A percentile compares a stretch with the other conserved stretches of the same genome.
phyloP scores from a whole-genome alignment of 306 rosid species.

The Fragaria ananassa region DNA sequence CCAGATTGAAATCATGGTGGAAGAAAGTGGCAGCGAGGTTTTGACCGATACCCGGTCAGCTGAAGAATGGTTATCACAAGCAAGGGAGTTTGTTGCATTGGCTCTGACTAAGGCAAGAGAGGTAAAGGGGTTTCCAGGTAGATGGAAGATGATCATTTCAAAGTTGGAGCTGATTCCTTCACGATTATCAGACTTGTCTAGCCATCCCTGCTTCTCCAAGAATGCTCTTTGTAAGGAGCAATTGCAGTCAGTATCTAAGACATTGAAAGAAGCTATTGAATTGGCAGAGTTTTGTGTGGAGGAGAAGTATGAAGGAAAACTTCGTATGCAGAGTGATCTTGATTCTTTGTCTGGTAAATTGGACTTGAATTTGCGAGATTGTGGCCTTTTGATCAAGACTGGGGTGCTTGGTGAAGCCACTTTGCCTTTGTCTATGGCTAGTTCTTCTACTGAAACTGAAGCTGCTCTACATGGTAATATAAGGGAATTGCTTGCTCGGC shows the following conservation, averaged over 20 bases:
- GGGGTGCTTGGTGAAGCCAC: conserved; percentile 91
- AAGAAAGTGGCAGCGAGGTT: conserved; percentile 36
- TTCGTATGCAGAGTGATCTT: conserved; percentile 89
- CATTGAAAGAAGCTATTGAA: conserved; percentile 49
- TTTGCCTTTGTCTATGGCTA: conserved; percentile 36
- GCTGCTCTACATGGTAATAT: conserved; percentile 39
- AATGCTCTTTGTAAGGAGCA: conserved; percentile 91
- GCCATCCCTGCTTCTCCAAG: conserved; percentile 94
- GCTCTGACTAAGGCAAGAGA: conserved; percentile 65
- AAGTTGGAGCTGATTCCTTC: conserved; percentile 83
- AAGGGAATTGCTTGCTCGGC: conserved; percentile 80
- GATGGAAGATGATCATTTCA: conserved; percentile 82
- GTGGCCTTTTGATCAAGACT: conserved; percentile 75
- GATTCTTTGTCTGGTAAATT: conserved; percentile 71
- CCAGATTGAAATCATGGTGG: conserved; percentile 58
- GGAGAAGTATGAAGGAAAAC: conserved; percentile 85
- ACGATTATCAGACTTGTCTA: conserved; percentile 71
- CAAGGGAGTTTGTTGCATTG: conserved; percentile 68
- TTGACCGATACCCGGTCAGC: conserved; percentile 34
- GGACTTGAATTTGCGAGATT: conserved; percentile 84
- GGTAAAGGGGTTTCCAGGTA: conserved; percentile 65
- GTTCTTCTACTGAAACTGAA: conserved; percentile 44
- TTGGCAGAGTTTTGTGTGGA: conserved; percentile 67
- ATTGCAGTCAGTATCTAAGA: conserved; percentile 69
- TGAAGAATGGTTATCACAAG: conserved; percentile 63